Base-by-base conservation (phyloP, 768 basidiomycete genomes). In the Amanita rimosa region DNA sequence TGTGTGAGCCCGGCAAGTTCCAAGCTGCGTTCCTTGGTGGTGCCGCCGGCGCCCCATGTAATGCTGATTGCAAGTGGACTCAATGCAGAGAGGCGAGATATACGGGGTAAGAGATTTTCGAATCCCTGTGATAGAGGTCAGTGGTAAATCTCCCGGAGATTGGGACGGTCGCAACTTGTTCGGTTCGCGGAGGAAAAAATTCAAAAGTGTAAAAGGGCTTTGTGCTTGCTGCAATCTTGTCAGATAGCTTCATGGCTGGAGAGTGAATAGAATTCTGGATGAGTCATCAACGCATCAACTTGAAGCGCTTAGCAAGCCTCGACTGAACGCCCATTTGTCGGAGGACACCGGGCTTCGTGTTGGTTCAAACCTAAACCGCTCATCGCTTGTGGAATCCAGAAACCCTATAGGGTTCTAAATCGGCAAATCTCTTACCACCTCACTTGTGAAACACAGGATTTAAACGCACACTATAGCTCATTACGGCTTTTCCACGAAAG, bases 31-130 rank as follows among this genome's bases (percentile, higher is more conserved):
- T 93, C 87, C 56, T 78, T 90, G 0, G 95, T 98, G 6, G 82
- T 80, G 2, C 96, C 95, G 8, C 96, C 95, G 0, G 96, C 95
- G 38, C 96, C 96, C 96, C 96, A 98, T 58, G 96, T 98, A 17
- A 98, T 76, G 58, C 84, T 93, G 50, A 98, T 75, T 19, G 87
- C 93, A 5, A 93, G 71, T 5, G 93, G 92, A 31, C 79, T 67
- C 11, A 98, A 71, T 5, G 69, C 58, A n/a, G 83, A 72, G 50
- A 98, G 72, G 43, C 96, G 78, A 24, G 83, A 77, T 54, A 98
- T 89, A 39, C 96, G 88, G 44, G 88, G 72, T 52, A 92, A 70
- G 19, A 99, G 73, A 62, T 99, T 99, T 58, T 87, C 81, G 58
- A 96, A 88, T 44, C 95, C 95, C 81, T 94, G 64, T 33, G 19